A percentile compares a stretch with the other conserved stretches of the same genome.
Conservation (phyloP, 495 filamentous ascomycete species). For the Talaromyces nanjingensis region DNA sequence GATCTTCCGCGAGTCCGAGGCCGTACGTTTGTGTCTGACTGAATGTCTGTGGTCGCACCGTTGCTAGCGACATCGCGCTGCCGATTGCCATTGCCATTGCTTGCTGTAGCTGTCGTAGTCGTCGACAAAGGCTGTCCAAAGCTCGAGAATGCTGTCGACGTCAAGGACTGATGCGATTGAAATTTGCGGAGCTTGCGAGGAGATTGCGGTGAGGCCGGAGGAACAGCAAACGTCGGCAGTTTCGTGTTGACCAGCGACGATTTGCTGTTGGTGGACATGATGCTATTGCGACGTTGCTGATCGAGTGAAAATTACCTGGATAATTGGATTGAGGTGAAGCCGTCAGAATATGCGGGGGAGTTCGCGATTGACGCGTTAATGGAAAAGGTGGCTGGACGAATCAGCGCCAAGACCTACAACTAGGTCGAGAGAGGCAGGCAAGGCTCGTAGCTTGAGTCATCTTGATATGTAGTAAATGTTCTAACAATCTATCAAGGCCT, state of each 20-base stretch:
- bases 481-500: background rate
- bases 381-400: slow-evolving; percentile 1
- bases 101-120: slow-evolving; percentile 20
- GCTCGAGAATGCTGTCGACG: slow-evolving; percentile 30
- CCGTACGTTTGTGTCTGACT: slow-evolving; percentile 26
- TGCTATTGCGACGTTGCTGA: background rate
- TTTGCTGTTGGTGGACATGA: background rate
- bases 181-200: slow-evolving; percentile 46
- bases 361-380: background rate
- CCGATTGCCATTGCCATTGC: slow-evolving; percentile 17
- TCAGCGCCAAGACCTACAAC: slow-evolving; percentile 4
- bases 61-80: slow-evolving; percentile 19
- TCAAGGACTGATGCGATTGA: slow-evolving; percentile 45
- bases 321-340: background rate
- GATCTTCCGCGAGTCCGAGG: slow-evolving; percentile 57
- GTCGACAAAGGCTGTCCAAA: slow-evolving; percentile 43
- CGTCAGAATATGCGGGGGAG: background rate
- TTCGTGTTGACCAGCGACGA: slow-evolving; percentile 2
- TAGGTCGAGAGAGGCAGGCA: background rate
- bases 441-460: background rate
- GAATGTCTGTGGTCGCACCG: slow-evolving; percentile 17
- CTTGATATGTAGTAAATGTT: background rate
- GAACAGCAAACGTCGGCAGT: slow-evolving; percentile 27
- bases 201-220: slow-evolving; percentile 36
- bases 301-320: background rate